These are phyloP conservation scores for Themeda triandra DNA, from an alignment of 176 grass and related monocot species.

Conservation along the genomic window DNA sequence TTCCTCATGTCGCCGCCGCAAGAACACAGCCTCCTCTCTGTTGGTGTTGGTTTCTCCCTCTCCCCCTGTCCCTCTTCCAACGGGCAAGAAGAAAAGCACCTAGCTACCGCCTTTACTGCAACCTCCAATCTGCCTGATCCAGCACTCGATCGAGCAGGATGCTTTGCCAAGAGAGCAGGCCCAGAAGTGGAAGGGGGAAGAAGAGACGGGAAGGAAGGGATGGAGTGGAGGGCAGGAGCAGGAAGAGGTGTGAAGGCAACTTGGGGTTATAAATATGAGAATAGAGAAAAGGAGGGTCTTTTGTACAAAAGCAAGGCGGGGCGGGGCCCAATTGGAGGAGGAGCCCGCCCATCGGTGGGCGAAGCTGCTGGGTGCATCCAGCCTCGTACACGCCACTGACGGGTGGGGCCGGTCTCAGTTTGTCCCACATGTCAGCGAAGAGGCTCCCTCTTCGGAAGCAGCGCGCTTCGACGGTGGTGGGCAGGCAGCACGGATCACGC, in stretches of 20 bases:
- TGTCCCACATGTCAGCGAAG: neutral
- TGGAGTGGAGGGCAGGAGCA: conserved; percentile 1
- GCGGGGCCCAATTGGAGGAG: conserved; percentile 21
- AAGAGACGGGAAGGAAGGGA: neutral
- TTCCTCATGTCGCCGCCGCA: conserved; percentile 32
- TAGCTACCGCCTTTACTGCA: conserved; percentile 12
- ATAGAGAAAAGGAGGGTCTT: conserved; percentile 26
- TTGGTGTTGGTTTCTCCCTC: neutral
- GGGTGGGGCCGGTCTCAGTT: accelerated
- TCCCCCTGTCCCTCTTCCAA: neutral
- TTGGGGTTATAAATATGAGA: conserved; percentile 40
- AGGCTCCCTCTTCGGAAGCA: neutral
- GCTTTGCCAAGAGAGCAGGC: neutral
- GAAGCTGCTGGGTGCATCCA: neutral
- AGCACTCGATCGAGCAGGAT: conserved; percentile 12
- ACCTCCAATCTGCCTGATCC: conserved; percentile 8
- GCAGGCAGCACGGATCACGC: conserved; percentile 32
- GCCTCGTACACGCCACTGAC: neutral
- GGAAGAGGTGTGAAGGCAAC: neutral
- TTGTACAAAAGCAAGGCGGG: conserved; percentile 30
- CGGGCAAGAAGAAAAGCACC: conserved; percentile 21
- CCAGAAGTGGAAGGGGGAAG: neutral
- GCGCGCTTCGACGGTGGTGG: neutral
- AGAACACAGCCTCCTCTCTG: neutral
- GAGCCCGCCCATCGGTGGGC: conserved; percentile 23